Evolutionary conservation across 2,329 filamentous ascomycete species (phyloP).

Genomic region (Aspergillus tubingensis): DNA sequence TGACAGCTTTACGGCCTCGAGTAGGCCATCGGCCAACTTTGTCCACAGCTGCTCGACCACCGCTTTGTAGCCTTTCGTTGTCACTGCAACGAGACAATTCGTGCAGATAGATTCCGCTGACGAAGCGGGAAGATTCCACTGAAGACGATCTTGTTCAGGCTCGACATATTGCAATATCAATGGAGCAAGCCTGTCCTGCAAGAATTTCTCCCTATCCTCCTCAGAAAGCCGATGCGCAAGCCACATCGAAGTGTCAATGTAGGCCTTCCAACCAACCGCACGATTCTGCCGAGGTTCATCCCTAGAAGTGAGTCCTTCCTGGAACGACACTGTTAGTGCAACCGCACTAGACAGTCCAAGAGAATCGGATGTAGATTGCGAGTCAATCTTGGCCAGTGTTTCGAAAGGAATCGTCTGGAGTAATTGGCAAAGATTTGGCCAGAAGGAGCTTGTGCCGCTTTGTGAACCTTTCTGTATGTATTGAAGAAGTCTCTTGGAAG

Average conservation of each 20-base stretch:
- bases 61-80: constrained; percentile 45
- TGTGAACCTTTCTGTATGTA: constrained; percentile 86
- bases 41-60: constrained; percentile 64
- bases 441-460: constrained; percentile 70
- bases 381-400: constrained; percentile 39
- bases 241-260: constrained; percentile 64
- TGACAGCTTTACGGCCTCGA: constrained; percentile 69
- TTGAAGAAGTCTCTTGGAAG: constrained; percentile 61
- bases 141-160: constrained; percentile 46
- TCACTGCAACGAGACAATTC: constrained; percentile 42
- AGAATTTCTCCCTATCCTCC: constrained; percentile 50
- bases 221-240: constrained; percentile 53
- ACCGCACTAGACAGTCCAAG: constrained; percentile 54
- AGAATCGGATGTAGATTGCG: constrained; percentile 23
- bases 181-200: constrained; percentile 53
- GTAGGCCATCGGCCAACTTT: constrained; percentile 61
- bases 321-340: constrained; percentile 67
- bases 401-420: constrained; percentile 58
- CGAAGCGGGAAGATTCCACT: constrained; percentile 54
- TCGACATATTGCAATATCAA: constrained; percentile 57
- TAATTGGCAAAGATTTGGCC: constrained; percentile 67
- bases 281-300: constrained; percentile 74
- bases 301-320: constrained; percentile 69
- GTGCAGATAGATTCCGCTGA: constrained; percentile 42
- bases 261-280: constrained; percentile 71